Base-by-base conservation (phyloP, 208 protist genomes). In the Crithidia mellificae region DNA sequence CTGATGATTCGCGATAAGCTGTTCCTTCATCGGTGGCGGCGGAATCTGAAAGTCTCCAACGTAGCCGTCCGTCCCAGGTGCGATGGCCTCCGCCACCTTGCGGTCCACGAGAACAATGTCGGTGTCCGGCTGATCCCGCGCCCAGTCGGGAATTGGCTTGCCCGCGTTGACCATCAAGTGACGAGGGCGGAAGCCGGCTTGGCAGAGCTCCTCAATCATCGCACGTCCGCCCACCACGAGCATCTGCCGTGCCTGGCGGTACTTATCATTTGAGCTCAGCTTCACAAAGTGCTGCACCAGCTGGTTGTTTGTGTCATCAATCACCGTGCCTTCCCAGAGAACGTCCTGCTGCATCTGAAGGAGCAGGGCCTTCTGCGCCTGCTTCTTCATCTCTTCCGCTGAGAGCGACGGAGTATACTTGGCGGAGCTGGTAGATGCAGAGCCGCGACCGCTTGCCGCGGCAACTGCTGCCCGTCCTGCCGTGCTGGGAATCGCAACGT, bases 21-120 rank as follows among this genome's bases (percentile, higher is more conserved):
- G 55, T 77, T 96, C 92, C 73, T 92, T 94, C 62, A 81, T 70
- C 12, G 92, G 88, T 25, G 87, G 84, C 19, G 77, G 55, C 0
- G 92, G 92, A 58, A 96, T 85, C 44, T 85, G 74, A 74, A 95
- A 96, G 52, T 96, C 92, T 17, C 89, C 92, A 32, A 95, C 77
- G 61, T 85, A 96, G 47, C 92, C 92, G 63, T 96, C 92, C 55
- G 88, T 93, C 19, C 92, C 92, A 5, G 85, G 77, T 2, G 72
- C 61, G 34, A 84, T 85, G n/a, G 68, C 63, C 46, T 87, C 77
- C 12, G 81, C 69, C 0, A 95, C 76, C 12, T 72, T 54, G 6
- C 78, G 76, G 50, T 78, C 62, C 2, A 94, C 87, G 4, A 78
- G 74, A 7, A 96, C 80, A 25, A 96, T 68, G 17, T 94, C 81